phyloP scores from a whole-genome alignment of 805 yeast genomes.

The Clavispora vitiphila region DNA sequence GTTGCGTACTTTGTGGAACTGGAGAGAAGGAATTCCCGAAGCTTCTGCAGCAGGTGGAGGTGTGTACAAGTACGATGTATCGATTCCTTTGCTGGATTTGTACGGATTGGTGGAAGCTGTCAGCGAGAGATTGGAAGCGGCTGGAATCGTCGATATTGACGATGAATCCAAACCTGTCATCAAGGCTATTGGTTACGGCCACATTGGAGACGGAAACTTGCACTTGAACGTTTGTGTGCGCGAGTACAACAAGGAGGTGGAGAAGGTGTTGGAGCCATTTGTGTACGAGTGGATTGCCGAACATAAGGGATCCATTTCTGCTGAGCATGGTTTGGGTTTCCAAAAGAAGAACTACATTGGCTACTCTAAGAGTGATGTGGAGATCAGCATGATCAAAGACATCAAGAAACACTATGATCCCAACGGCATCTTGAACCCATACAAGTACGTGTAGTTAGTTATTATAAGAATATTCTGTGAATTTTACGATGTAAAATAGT shows the following conservation, averaged over 20 bases:
- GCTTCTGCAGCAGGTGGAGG: slow-evolving; percentile 84
- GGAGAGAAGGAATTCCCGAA: slow-evolving; percentile 95
- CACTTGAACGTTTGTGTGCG: slow-evolving; percentile 92
- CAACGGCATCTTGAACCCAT: slow-evolving; percentile 87
- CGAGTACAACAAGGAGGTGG: slow-evolving; percentile 73
- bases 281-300: slow-evolving; percentile 83
- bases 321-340: slow-evolving; percentile 97
- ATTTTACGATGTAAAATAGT: too few relatives aligned
- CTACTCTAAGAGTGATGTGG: slow-evolving; percentile 72
- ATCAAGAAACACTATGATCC: slow-evolving; percentile 86
- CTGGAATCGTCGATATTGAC: slow-evolving; percentile 53
- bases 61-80: slow-evolving; percentile 95
- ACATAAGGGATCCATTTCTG: slow-evolving; percentile 83
- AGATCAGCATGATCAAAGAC: slow-evolving; percentile 70
- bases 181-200: slow-evolving; percentile 95
- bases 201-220: slow-evolving; percentile 94
- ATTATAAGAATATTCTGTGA: neutral
- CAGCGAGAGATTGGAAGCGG: slow-evolving; percentile 51
- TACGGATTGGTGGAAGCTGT: slow-evolving; percentile 80
- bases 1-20: slow-evolving; percentile 76
- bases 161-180: slow-evolving; percentile 73
- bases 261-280: slow-evolving; percentile 82
- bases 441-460: slow-evolving; percentile 62
- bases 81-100: slow-evolving; percentile 76
- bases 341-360: slow-evolving; percentile 89